Percentiles rank a stretch among this genome's conserved stretches.
Evolutionary conservation across 257 asterid genomes (phyloP).

Genomic region (Pogostemon cablin): DNA sequence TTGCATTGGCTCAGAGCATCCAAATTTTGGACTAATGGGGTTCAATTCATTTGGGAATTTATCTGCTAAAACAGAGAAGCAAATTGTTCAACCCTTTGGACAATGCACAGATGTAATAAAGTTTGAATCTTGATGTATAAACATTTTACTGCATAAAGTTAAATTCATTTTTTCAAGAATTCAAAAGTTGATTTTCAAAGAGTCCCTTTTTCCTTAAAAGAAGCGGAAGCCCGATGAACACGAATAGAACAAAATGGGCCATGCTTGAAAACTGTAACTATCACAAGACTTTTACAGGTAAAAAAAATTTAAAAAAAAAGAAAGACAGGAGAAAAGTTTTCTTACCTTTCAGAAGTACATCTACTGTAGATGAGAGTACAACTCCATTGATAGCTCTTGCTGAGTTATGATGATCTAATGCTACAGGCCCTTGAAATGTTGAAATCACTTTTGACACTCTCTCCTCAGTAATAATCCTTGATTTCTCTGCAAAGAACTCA

Average conservation of each 20-base stretch:
- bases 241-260: constrained; percentile 29
- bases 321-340: constrained; percentile 11
- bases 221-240: neutral
- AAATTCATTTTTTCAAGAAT: constrained; percentile 4
- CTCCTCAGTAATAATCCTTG: constrained; percentile 60
- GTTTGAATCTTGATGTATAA: constrained; percentile 11
- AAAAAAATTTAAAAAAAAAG: neutral
- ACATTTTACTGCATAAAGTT: constrained; percentile 17
- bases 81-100: constrained; percentile 7
- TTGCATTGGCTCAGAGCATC: constrained; percentile 67
- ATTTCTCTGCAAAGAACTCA: constrained; percentile 55
- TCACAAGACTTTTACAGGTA: constrained; percentile 19
- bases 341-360: constrained; percentile 69
- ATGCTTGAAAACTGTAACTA: constrained; percentile 16
- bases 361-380: constrained; percentile 51
- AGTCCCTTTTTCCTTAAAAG: constrained; percentile 22
- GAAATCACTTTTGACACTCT: constrained; percentile 49
- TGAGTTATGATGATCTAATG: constrained; percentile 39
- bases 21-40: constrained; percentile 44
- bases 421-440: constrained; percentile 55
- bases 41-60: constrained; percentile 66
- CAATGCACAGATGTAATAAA: constrained; percentile 17
- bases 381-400: constrained; percentile 46
- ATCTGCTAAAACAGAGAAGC: constrained; percentile 45
- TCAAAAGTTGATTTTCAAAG: constrained; percentile 19